Evolutionary conservation across 2,329 filamentous ascomycete species (phyloP), one percentile per base, ranked within the genome.

Genomic region (Beauveria bassiana): DNA sequence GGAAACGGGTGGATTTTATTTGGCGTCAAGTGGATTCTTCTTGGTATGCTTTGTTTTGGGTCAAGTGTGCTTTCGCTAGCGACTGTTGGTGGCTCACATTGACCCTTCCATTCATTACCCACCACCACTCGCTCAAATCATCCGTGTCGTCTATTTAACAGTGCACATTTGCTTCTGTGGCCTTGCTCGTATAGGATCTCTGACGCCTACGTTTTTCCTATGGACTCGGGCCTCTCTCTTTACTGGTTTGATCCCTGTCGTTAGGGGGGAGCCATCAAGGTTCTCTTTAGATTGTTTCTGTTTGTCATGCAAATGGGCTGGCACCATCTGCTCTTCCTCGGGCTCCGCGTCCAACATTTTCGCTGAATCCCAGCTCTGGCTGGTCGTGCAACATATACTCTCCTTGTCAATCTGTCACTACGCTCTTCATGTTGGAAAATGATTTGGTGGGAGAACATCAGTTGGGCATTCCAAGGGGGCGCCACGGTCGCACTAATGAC

Each of bases 401-500:
- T 3, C 38, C 9, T 24, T 43, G 46, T 40, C 10, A 28, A 1
- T 22, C 34, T 42, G 20, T 51, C 14, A 5, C n/a, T 28, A 43
- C 26, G 43, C 28, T 47, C 45, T 16, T 51, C 31, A 28, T 52
- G 24, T 43, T 43, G 57, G n/a, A 45, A 42, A 45, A 45, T 12
- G 22, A 12, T 22, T 34, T 38, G n/a, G 47, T 34, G 47, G 38
- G 40, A 52, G 47, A 24, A 45, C n/a, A 16, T 52, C 6, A 20
- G 26, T 22, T 60, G 42, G 58, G 50, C 28, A 60, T 60, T 60
- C 58, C 20, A 42, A 42, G 53, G 52, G 26, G 18, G 57, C 58
- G 50, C 58, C 50, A 26, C n/a, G 20, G 28, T 40, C 20, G 28
- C 50, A 40, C 58, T 60, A 60, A 45, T 43, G 10, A 10, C 46